phyloP scores from a whole-genome alignment of 495 filamentous ascomycete species.

The Penicillium egyptiacum region DNA sequence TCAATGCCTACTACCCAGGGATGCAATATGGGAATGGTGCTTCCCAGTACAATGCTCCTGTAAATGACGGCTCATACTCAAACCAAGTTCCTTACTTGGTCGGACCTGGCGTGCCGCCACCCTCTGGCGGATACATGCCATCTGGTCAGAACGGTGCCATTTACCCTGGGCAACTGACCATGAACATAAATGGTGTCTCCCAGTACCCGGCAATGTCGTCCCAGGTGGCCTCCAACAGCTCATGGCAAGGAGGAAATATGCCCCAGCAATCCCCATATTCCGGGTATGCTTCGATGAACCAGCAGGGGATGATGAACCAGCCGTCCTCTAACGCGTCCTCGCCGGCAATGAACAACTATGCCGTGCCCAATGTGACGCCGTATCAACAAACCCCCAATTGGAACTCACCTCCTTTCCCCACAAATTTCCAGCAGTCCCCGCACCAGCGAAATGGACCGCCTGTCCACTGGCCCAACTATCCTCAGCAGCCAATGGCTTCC shows the following conservation, averaged over 20 bases:
- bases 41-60: constrained; percentile 31
- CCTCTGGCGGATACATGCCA: constrained; percentile 35
- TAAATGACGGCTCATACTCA: constrained; percentile 36
- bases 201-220: constrained; percentile 42
- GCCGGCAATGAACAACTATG: constrained; percentile 45
- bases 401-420: constrained; percentile 38
- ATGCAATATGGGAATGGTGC: constrained; percentile 50
- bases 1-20: constrained; percentile 67
- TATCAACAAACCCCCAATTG: constrained; percentile 37
- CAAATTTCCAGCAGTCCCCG: constrained; percentile 45
- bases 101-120: constrained; percentile 41
- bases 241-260: constrained; percentile 41
- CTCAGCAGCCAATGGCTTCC: constrained; percentile 22
- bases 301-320: constrained; percentile 40
- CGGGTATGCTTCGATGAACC: constrained; percentile 43
- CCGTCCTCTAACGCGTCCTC: constrained; percentile 43
- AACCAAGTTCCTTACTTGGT: constrained; percentile 44
- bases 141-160: constrained; percentile 30
- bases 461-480: constrained; percentile 41
- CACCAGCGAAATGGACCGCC: constrained; percentile 37
- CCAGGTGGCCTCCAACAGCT: constrained; percentile 39
- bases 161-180: constrained; percentile 35
- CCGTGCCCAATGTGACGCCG: constrained; percentile 32
- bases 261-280: constrained; percentile 42
- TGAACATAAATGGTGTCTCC: constrained; percentile 37